Evolutionary conservation across 2,329 filamentous ascomycete genomes (phyloP).

Genomic region (Alternaria rosae): DNA sequence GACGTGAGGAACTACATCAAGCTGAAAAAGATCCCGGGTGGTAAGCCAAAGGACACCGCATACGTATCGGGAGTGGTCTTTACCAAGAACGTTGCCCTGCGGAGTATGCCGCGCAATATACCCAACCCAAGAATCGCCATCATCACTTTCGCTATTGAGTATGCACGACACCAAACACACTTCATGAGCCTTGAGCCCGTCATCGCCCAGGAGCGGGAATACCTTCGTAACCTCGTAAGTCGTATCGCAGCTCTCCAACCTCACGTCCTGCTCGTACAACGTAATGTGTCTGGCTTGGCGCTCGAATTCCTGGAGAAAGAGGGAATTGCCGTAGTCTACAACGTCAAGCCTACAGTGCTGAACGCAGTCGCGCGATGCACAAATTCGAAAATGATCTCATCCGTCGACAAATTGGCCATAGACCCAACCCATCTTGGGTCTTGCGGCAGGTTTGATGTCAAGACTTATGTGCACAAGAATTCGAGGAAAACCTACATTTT

Average conservation of each 20-base stretch:
- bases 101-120: constrained; percentile 93
- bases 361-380: constrained; percentile 93
- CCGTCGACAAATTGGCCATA: constrained; percentile 88
- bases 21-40: constrained; percentile 93
- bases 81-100: constrained; percentile 93
- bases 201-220: constrained; percentile 95
- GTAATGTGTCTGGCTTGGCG: constrained; percentile 89
- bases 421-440: constrained; percentile 77
- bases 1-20: constrained; percentile 98
- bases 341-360: constrained; percentile 94
- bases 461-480: constrained; percentile 87
- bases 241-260: constrained; percentile 87
- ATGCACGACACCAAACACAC: constrained; percentile 88
- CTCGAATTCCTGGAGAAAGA: constrained; percentile 87
- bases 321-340: constrained; percentile 91
- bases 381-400: constrained; percentile 90
- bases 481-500: constrained; percentile 96
- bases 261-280: constrained; percentile 88
- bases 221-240: constrained; percentile 87
- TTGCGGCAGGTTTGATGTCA: constrained; percentile 90
- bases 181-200: constrained; percentile 99
- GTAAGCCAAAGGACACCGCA: constrained; percentile 87
- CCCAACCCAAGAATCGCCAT: constrained; percentile 85
- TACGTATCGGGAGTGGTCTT: constrained; percentile 98
- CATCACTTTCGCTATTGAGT: constrained; percentile 94